These are phyloP conservation scores for Sequoia sempervirens DNA, from an alignment of 75 land plant species.

Conservation along the genomic window DNA sequence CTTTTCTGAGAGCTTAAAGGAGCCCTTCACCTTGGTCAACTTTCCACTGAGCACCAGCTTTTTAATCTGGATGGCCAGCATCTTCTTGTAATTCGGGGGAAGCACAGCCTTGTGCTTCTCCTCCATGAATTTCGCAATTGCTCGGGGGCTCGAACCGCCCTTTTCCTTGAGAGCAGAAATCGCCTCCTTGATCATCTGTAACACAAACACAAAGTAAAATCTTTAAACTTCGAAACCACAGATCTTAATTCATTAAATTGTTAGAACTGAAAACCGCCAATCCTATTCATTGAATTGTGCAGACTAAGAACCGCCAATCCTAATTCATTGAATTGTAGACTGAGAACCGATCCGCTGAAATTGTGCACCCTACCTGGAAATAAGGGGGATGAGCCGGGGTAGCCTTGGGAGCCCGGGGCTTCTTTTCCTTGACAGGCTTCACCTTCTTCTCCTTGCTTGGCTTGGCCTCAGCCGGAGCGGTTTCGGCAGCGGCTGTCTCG, in stretches of 20 bases:
- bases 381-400: constrained; percentile 70
- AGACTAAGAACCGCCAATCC: neutral
- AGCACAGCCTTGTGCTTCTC: constrained; percentile 52
- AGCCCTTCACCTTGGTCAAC: constrained; percentile 57
- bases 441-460: constrained; percentile 17
- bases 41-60: constrained; percentile 42
- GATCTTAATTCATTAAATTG: neutral
- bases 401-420: constrained; percentile 28
- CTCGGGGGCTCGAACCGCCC: constrained; percentile 63
- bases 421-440: constrained; percentile 24
- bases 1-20: constrained; percentile 63
- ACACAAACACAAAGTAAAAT: no score
- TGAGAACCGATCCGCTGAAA: neutral
- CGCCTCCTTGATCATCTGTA: constrained; percentile 75
- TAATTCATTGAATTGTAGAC: neutral
- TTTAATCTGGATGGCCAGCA: constrained; percentile 40
- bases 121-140: constrained; percentile 71
- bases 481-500: neutral
- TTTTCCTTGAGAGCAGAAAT: constrained; percentile 51
- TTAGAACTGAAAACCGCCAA: neutral
- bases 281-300: neutral
- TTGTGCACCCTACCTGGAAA: constrained; percentile 40
- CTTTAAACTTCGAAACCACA: neutral
- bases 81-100: constrained; percentile 54
- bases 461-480: neutral